These are phyloP conservation scores for Sodiomyces alkalinus DNA, from an alignment of 2,329 filamentous ascomycete genomes.

Conservation along the genomic window DNA sequence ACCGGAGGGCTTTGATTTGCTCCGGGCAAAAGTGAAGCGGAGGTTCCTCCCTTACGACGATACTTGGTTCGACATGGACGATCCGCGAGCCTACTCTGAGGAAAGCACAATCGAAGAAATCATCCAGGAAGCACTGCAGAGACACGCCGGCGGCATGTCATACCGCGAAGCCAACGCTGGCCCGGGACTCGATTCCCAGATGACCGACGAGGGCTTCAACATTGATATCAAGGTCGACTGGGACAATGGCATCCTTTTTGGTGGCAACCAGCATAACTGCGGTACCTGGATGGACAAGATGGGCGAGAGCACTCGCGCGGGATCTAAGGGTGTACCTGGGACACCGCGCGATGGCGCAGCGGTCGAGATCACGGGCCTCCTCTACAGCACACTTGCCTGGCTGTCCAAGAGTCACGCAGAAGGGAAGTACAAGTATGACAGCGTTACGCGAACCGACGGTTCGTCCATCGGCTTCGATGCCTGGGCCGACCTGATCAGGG, in stretches of 20 bases:
- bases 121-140: constrained; percentile 83
- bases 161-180: constrained; percentile 94
- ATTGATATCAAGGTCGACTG: constrained; percentile 86
- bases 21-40: constrained; percentile 64
- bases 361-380: constrained; percentile 83
- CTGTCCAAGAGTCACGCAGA: constrained; percentile 49
- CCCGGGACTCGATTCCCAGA: constrained; percentile 74
- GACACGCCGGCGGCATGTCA: constrained; percentile 78
- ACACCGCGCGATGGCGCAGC: constrained; percentile 95
- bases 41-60: constrained; percentile 93
- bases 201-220: constrained; percentile 84
- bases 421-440: constrained; percentile 56
- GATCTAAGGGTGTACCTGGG: constrained; percentile 83
- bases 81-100: constrained; percentile 71
- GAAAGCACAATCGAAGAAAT: constrained; percentile 76
- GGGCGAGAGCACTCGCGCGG: constrained; percentile 88
- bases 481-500: constrained; percentile 69
- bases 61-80: constrained; percentile 75
- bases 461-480: constrained; percentile 50
- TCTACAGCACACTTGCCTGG: constrained; percentile 84
- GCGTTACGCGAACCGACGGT: constrained; percentile 52
- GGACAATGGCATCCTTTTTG: constrained; percentile 80
- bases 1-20: constrained; percentile 57
- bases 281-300: constrained; percentile 99
- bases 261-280: constrained; percentile 87